These are phyloP conservation scores for Hippophae tibetana DNA, from an alignment of 306 rosid species.

Conservation along the genomic window DNA sequence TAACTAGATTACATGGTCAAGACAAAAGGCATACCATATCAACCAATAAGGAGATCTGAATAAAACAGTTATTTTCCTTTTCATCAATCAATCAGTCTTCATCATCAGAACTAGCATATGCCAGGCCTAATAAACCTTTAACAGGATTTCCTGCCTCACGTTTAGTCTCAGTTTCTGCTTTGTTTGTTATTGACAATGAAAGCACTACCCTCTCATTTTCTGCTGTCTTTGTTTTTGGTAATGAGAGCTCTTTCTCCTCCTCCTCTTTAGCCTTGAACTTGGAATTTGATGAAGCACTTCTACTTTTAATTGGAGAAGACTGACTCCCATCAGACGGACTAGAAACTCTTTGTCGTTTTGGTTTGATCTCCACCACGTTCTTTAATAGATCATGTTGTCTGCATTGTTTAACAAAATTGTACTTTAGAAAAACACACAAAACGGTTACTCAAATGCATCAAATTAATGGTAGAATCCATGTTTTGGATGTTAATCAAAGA, in stretches of 20 bases:
- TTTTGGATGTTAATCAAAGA: not conserved
- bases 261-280: slow-evolving; percentile 17
- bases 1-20: no score
- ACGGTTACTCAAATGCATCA: not conserved
- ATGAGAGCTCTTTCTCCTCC: slow-evolving; percentile 21
- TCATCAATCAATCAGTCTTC: slow-evolving; percentile 39
- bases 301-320: slow-evolving; percentile 16
- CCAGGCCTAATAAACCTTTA: slow-evolving; percentile 65
- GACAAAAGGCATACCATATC: not conserved
- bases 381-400: slow-evolving; percentile 89
- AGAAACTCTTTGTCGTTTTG: slow-evolving; percentile 60
- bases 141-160: slow-evolving; percentile 27
- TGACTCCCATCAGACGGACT: slow-evolving; percentile 24
- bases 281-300: slow-evolving; percentile 6
- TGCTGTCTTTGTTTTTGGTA: slow-evolving; percentile 17
- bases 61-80: not conserved
- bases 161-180: no score
- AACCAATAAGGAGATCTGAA: slow-evolving; percentile 9
- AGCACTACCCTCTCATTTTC: slow-evolving; percentile 22
- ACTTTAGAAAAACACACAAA: no score
- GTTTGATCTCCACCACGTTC: slow-evolving; percentile 86
- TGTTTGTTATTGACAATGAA: no score
- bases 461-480: not conserved
- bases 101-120: slow-evolving; percentile 82
- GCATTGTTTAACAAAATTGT: slow-evolving; percentile 1